Conservation (phyloP, 2,329 filamentous ascomycete species). For the Emergomyces pasteurianus region DNA sequence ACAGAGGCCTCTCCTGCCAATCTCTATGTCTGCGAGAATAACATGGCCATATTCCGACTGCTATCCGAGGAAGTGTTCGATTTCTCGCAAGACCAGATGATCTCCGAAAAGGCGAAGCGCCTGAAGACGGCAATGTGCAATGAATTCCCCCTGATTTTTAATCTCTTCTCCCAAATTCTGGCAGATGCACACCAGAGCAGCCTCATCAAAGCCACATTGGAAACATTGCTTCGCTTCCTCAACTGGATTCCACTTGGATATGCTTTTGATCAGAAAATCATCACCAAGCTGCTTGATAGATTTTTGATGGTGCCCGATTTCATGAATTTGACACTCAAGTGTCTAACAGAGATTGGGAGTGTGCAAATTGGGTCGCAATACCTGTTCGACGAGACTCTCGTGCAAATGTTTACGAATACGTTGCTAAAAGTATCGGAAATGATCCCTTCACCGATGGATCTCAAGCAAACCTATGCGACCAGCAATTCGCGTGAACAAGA, state of each 20-base stretch:
- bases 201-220: constrained; percentile 89
- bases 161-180: constrained; percentile 90
- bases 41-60: constrained; percentile 94
- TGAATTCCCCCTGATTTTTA: constrained; percentile 97
- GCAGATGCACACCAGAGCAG: constrained; percentile 79
- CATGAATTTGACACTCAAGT: constrained; percentile 92
- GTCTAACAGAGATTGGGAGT: constrained; percentile 91
- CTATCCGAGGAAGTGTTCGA: constrained; percentile 98
- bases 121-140: constrained; percentile 98
- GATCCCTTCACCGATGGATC: constrained; percentile 77
- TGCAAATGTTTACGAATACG: constrained; percentile 97
- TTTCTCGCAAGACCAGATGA: constrained; percentile 98
- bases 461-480: constrained; percentile 80
- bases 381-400: constrained; percentile 86
- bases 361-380: constrained; percentile 66
- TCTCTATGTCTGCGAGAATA: constrained; percentile 97
- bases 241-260: constrained; percentile 99
- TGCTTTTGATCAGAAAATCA: constrained; percentile 95
- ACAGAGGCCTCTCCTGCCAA: constrained; percentile 91
- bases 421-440: constrained; percentile 86
- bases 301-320: constrained; percentile 93
- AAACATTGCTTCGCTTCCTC: constrained; percentile 89
- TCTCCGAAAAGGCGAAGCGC: constrained; percentile 91
- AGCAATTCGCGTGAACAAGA: constrained; percentile 93
- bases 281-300: constrained; percentile 82